Conservation (phyloP, 225 moss, liverwort and hornwort species). For the Physcomitrium patens region DNA sequence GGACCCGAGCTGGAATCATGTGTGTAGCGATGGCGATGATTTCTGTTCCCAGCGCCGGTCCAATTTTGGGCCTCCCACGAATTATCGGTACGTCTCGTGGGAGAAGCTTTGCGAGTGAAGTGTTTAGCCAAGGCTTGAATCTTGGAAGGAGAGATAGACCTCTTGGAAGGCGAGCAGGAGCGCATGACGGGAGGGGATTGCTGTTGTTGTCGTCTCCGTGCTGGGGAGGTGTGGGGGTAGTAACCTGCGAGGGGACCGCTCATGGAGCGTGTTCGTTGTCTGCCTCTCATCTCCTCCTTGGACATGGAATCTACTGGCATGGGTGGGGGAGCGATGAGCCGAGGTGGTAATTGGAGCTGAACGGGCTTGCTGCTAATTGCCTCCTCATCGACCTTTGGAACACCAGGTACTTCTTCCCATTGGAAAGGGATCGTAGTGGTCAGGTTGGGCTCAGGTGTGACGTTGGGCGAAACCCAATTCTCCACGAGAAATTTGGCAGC, state of each 20-base stretch:
- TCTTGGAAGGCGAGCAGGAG: slow-evolving; percentile 56
- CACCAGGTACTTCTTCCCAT: slow-evolving; percentile 60
- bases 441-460: slow-evolving; percentile 35
- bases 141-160: slow-evolving; percentile 53
- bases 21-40: slow-evolving; percentile 31
- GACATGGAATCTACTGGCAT: slow-evolving; percentile 27
- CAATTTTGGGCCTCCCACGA: slow-evolving; percentile 22
- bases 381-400: slow-evolving; percentile 46
- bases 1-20: slow-evolving; percentile 33
- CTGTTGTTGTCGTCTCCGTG: slow-evolving; percentile 38
- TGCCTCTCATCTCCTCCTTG: slow-evolving; percentile 39
- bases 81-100: slow-evolving; percentile 6
- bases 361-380: slow-evolving; percentile 18
- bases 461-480: slow-evolving; percentile 50
- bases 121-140: slow-evolving; percentile 57
- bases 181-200: slow-evolving; percentile 42
- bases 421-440: slow-evolving; percentile 45
- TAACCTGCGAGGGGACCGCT: slow-evolving; percentile 51
- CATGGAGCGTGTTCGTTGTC: slow-evolving; percentile 52
- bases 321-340: slow-evolving; percentile 39
- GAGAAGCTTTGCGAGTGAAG: slow-evolving; percentile 39
- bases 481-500: slow-evolving; percentile 61
- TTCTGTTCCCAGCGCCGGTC: slow-evolving; percentile 11
- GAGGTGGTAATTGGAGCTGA: slow-evolving; percentile 54
- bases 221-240: slow-evolving; percentile 40